Conservation (phyloP, 495 filamentous ascomycete genomes). For the Tricharina praecox region DNA sequence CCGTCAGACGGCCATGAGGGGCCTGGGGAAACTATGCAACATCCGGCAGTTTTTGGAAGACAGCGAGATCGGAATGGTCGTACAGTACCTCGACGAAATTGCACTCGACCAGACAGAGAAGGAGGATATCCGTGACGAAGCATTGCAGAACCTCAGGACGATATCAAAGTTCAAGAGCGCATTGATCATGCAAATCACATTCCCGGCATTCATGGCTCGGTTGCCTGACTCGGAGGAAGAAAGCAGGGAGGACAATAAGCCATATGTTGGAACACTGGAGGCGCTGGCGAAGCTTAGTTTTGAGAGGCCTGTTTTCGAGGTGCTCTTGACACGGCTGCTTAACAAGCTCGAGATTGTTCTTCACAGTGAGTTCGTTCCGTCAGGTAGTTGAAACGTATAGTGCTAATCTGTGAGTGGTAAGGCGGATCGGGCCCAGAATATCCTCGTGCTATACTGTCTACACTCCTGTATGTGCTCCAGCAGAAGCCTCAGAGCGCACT, state of each 20-base stretch:
- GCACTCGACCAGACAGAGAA: constrained; percentile 42
- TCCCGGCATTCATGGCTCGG: constrained; percentile 56
- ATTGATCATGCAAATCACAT: constrained; percentile 53
- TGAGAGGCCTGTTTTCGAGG: constrained; percentile 50
- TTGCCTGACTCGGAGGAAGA: constrained; percentile 43
- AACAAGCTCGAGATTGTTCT: constrained; percentile 47
- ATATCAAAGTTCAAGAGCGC: constrained; percentile 49
- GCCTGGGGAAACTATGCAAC: constrained; percentile 40
- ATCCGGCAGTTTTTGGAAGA: constrained; percentile 43
- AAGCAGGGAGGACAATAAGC: constrained; percentile 20
- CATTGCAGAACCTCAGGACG: constrained; percentile 45
- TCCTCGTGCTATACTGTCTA: constrained; percentile 43
- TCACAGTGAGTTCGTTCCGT: constrained; percentile 32
- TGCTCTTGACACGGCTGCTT: constrained; percentile 47
- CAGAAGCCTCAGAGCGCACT: constrained; percentile 35
- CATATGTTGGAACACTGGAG: constrained; percentile 45
- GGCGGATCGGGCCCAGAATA: constrained; percentile 31
- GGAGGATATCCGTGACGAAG: constrained; percentile 41
- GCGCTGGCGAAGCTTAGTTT: constrained; percentile 49
- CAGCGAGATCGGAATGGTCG: constrained; percentile 44
- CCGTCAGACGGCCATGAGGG: constrained; percentile 42
- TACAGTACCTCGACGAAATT: constrained; percentile 50
- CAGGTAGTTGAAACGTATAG: constrained; percentile 12
- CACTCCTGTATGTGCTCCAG: constrained; percentile 45
- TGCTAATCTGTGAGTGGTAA: constrained; percentile 1